A percentile compares a stretch with the other conserved stretches of the same genome.
These are phyloP conservation scores for Drechslerella stenobrocha DNA, from an alignment of 2,329 filamentous ascomycete genomes.

Conservation along the genomic window DNA sequence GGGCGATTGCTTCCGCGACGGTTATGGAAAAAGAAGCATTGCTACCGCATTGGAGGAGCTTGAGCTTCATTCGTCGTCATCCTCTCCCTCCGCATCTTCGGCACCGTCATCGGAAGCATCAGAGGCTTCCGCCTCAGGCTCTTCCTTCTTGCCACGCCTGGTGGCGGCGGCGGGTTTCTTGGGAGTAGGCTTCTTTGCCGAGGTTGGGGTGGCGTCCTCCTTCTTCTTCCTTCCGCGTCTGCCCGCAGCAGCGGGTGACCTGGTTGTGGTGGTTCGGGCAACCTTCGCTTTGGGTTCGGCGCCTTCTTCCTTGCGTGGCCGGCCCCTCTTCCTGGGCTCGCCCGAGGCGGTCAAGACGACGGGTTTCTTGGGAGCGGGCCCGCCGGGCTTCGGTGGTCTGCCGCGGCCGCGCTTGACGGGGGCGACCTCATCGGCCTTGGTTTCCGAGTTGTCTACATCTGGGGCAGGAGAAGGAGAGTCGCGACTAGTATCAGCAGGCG, in stretches of 20 bases:
- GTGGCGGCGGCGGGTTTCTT: conserved; percentile 23
- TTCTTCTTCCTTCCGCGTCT: conserved; percentile 47
- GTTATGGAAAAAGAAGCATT: too few relatives aligned
- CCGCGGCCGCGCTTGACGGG: conserved; percentile 42
- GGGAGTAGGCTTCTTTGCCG: conserved; percentile 28
- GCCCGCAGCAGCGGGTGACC: conserved; percentile 16
- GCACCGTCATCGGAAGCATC: conserved; percentile 24
- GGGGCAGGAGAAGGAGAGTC: conserved; percentile 25
- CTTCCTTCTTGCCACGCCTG: conserved; percentile 31
- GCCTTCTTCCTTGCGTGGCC: conserved; percentile 42
- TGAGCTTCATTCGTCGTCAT: conserved; percentile 20
- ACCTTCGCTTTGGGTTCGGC: conserved; percentile 45
- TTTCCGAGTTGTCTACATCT: conserved; percentile 41
- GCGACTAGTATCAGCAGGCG: conserved; percentile 28
- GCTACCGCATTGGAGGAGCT: not conserved
- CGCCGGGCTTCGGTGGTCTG: conserved; percentile 45
- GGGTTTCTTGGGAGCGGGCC: conserved; percentile 38
- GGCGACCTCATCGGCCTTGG: conserved; percentile 21
- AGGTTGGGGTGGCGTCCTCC: conserved; percentile 17
- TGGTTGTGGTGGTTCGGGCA: conserved; percentile 25
- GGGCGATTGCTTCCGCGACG: not conserved
- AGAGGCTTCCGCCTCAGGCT: conserved; percentile 8
- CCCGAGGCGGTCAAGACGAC: conserved; percentile 44
- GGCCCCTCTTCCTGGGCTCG: conserved; percentile 44
- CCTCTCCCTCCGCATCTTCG: conserved; percentile 22